Base-by-base conservation (phyloP, 805 yeast genomes). In the Candida loeiensis region DNA sequence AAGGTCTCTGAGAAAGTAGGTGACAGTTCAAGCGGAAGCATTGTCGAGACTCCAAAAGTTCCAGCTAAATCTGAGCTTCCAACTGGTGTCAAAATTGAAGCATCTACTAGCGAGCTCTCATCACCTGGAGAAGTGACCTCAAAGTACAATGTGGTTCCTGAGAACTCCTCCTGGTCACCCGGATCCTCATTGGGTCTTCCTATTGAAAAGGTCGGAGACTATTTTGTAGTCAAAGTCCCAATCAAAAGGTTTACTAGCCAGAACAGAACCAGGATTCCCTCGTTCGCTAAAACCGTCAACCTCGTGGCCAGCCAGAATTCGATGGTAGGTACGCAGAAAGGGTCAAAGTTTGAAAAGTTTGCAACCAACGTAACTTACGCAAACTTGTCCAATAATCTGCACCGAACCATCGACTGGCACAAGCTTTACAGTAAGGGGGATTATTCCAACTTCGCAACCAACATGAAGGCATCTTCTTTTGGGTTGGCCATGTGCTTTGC, bases 401-500 rank as follows among this genome's bases (percentile, higher is more conserved):
- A 25, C n/a, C 6, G 17, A 27, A 27, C 31, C 31, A 13, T 27
- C 17, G 31, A 27, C 17, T 27, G 31, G 31, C 9, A 14, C 31
- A 17, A 27, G 17, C 17, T 27, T 27, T 27, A 27, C 24, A 21
- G 9, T 27, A 27, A 27, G 31, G 31, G 31, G 17, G 14, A 30
- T 8, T 30, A 30, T 30, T 6, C 33, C n/a, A 30, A 30, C 13
- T 6, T 9, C 6, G 33, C 21, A 16, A 8, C 13, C 13, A 30
- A 16, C 21, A 17, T 17, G 6, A 16, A 16, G n/a, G 33, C 33
- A 3, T 17, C 33, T 18, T 17, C 33, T 6, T 6, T 27, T 4
- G 33, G 33, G 4, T 30, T 30, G 33, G 33, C 33, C 4, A 7
- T 30, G 20, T 30, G 20, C 21, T 16, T 30, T 8, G 33, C 21